These are phyloP conservation scores for Aspergillus pseudoviridinutans DNA, from an alignment of 2,329 filamentous ascomycete species.

Conservation along the genomic window DNA sequence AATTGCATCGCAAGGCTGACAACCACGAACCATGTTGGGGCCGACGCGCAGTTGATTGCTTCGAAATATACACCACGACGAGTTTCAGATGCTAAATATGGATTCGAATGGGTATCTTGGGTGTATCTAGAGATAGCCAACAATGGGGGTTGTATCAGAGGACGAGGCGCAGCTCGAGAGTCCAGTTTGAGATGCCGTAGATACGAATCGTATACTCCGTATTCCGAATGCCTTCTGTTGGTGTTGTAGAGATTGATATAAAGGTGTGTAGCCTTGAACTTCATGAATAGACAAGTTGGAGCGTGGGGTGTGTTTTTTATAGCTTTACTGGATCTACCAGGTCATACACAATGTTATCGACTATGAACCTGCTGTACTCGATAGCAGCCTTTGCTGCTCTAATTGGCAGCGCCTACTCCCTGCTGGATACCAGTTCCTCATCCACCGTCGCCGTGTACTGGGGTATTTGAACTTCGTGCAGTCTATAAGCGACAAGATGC, in stretches of 20 bases:
- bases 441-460: neutral
- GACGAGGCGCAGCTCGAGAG: neutral
- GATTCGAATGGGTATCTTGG: neutral
- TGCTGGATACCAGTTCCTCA: constrained; percentile 1
- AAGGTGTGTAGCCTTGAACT: neutral
- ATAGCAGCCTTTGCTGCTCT: neutral
- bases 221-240: neutral
- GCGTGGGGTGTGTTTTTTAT: neutral
- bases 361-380: neutral
- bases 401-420: neutral
- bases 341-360: neutral
- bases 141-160: neutral
- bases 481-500: neutral
- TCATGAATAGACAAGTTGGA: neutral
- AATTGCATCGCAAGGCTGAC: neutral
- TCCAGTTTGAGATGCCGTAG: neutral
- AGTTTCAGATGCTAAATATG: neutral
- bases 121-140: neutral
- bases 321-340: neutral
- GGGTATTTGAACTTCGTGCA: neutral
- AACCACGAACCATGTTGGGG: neutral
- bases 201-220: neutral
- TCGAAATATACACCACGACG: neutral
- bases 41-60: neutral
- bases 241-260: neutral